These are phyloP conservation scores for Pyropia haitanensis DNA, from an alignment of 23 red algal genomes.

Conservation along the genomic window DNA sequence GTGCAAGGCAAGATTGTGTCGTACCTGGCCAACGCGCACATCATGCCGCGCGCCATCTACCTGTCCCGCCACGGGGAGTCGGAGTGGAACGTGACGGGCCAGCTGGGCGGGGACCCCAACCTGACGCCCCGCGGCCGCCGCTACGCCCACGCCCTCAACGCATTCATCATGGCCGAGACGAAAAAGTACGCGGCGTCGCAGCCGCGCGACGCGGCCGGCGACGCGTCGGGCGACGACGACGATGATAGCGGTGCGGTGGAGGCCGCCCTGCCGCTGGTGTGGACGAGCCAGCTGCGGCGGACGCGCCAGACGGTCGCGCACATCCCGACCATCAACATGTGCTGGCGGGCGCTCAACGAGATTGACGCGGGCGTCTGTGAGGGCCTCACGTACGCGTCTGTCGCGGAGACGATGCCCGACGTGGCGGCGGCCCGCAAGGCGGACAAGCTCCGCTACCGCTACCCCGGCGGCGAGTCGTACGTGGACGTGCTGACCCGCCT, in stretches of 20 bases:
- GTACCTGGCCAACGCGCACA: slow-evolving; percentile 88
- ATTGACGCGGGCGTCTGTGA: slow-evolving; percentile 99
- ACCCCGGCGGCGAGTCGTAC: slow-evolving; percentile 93
- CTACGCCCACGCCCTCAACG: slow-evolving; percentile 53
- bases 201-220: neutral
- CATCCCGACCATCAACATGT: slow-evolving; percentile 85
- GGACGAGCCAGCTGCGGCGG: slow-evolving; percentile 86
- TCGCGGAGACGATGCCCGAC: slow-evolving; percentile 60
- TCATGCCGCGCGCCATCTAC: slow-evolving; percentile 78
- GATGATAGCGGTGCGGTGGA: slow-evolving; percentile 3
- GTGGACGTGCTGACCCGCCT: slow-evolving; percentile 87
- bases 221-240: neutral
- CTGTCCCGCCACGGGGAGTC: slow-evolving; percentile 91
- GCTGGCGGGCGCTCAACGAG: slow-evolving; percentile 95
- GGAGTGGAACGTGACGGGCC: slow-evolving; percentile 94
- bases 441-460: slow-evolving; percentile 93
- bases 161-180: slow-evolving; percentile 58
- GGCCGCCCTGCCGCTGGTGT: slow-evolving; percentile 46
- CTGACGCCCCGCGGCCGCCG: slow-evolving; percentile 66
- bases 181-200: slow-evolving; percentile 12
- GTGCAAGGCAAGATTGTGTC: slow-evolving; percentile 94
- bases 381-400: slow-evolving; percentile 85
- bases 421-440: slow-evolving; percentile 53
- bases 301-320: slow-evolving; percentile 82
- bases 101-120: slow-evolving; percentile 87